Evolutionary conservation across 2,329 filamentous ascomycete species (phyloP).

Genomic region (Talaromyces verruculosus): DNA sequence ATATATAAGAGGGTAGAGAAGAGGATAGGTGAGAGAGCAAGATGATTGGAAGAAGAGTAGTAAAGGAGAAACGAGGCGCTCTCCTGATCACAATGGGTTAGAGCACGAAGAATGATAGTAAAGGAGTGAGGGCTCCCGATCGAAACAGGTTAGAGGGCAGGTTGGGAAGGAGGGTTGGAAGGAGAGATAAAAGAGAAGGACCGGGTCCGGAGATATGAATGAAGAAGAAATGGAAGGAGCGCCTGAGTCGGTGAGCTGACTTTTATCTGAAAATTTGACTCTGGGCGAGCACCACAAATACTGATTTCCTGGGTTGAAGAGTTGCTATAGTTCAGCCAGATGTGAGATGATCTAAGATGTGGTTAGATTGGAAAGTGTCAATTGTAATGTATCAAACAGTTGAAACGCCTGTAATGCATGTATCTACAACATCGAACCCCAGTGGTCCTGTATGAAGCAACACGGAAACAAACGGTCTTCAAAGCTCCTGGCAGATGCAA

Average conservation of each 20-base stretch:
- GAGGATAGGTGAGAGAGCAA: background rate
- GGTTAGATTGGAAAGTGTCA: conserved; percentile 10
- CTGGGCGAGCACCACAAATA: background rate
- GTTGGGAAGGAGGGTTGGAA: conserved; percentile 22
- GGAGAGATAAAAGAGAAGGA: background rate
- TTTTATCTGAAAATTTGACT: background rate
- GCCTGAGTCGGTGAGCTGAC: background rate
- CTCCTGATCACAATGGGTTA: background rate
- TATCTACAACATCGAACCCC: conserved; percentile 23
- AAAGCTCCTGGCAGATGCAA: conserved; percentile 22
- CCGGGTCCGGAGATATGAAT: background rate
- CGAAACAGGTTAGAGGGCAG: background rate
- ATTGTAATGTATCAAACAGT: conserved; percentile 20
- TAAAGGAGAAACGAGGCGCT: background rate
- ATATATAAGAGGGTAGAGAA: background rate
- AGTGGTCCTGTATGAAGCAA: conserved; percentile 20
- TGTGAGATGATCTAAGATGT: background rate
- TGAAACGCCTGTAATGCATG: conserved; percentile 23
- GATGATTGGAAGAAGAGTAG: background rate
- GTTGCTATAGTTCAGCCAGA: background rate
- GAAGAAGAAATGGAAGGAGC: background rate
- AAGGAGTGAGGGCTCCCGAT: background rate
- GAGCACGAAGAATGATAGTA: too few species aligned
- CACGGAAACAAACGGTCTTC: conserved; percentile 18
- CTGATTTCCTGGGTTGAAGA: background rate